Percentiles rank a stretch among this genome's conserved stretches.
Conservation (phyloP, 495 filamentous ascomycete species). For the Penicillium fimorum region DNA sequence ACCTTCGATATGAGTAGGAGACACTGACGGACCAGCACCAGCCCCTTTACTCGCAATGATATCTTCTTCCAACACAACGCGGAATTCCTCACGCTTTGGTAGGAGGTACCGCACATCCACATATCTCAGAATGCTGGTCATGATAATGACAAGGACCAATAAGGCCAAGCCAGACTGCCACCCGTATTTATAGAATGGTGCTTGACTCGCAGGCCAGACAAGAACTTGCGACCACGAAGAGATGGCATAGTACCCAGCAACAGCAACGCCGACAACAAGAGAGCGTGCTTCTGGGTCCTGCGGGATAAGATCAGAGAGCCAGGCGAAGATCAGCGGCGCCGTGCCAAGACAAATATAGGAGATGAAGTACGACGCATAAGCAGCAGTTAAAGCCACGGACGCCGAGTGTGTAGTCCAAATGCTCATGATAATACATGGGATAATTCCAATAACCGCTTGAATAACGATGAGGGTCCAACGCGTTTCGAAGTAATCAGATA, state of each 20-base stretch:
- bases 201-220: conserved; percentile 32
- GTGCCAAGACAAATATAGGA: conserved; percentile 29
- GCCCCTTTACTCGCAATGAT: conserved; percentile 15
- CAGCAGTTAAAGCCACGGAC: conserved; percentile 23
- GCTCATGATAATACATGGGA: conserved; percentile 36
- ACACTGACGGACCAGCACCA: conserved; percentile 9
- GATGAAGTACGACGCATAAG: conserved; percentile 34
- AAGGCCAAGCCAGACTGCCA: conserved; percentile 32
- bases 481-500: conserved; percentile 30
- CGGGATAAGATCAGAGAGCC: conserved; percentile 33
- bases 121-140: conserved; percentile 27
- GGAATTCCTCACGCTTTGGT: conserved; percentile 28
- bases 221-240: conserved; percentile 37
- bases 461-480: conserved; percentile 30
- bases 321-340: conserved; percentile 35
- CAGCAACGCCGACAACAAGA: conserved; percentile 30
- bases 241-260: conserved; percentile 33
- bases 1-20: not conserved
- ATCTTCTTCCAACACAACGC: conserved; percentile 18
- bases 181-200: conserved; percentile 32
- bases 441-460: conserved; percentile 29
- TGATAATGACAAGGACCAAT: conserved; percentile 31
- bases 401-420: conserved; percentile 28
- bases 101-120: conserved; percentile 32
- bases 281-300: conserved; percentile 33